phyloP scores from a whole-genome alignment of 2,329 filamentous ascomycete genomes.

The Alternaria brassicicola region DNA sequence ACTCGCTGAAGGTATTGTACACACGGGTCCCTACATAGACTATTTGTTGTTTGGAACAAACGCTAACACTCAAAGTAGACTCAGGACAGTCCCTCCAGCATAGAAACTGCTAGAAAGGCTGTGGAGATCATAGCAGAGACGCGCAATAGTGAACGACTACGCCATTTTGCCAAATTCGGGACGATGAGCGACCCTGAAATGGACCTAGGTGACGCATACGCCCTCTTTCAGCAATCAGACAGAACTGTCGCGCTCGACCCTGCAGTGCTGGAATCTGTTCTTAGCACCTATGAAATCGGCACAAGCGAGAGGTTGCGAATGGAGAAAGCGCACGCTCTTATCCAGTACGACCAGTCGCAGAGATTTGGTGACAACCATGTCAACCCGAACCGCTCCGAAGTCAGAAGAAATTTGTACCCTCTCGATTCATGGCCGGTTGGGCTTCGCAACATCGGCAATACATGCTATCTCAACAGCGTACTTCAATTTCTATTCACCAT shows the following conservation, averaged over 20 bases:
- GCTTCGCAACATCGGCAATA: slow-evolving; percentile 92
- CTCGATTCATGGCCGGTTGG: slow-evolving; percentile 74
- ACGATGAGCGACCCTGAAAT: slow-evolving; percentile 58
- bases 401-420: slow-evolving; percentile 36
- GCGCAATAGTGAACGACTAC: slow-evolving; percentile 62
- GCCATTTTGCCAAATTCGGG: slow-evolving; percentile 60
- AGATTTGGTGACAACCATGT: slow-evolving; percentile 25
- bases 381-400: slow-evolving; percentile 17
- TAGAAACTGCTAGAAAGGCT: slow-evolving; percentile 60
- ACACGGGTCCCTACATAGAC: neutral
- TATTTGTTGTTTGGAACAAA: neutral
- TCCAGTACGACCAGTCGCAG: slow-evolving; percentile 44
- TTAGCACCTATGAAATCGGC: slow-evolving; percentile 49
- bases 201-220: slow-evolving; percentile 53
- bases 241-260: slow-evolving; percentile 59
- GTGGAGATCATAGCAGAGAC: slow-evolving; percentile 64
- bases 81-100: slow-evolving; percentile 57
- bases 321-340: slow-evolving; percentile 55
- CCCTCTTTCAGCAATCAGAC: slow-evolving; percentile 55
- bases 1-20: slow-evolving; percentile 58
- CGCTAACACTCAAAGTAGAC: slow-evolving; percentile 46
- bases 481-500: slow-evolving; percentile 95
- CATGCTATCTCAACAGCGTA: slow-evolving; percentile 96
- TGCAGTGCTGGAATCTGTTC: slow-evolving; percentile 41
- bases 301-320: slow-evolving; percentile 55